Evolutionary conservation across 805 yeast species (phyloP).

Genomic region (Sungouiella thailandica): DNA sequence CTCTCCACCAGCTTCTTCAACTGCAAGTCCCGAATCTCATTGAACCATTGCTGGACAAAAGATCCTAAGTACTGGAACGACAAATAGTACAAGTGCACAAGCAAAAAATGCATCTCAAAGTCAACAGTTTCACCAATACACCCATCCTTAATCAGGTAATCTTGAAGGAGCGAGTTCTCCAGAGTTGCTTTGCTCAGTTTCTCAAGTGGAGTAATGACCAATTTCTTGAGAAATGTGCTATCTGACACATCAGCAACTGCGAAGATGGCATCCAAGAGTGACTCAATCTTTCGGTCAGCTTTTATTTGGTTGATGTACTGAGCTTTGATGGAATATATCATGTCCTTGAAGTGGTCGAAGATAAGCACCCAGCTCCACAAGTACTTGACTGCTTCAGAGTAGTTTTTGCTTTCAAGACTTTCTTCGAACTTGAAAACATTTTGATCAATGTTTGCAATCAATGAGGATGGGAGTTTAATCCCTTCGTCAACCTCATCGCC

Average conservation of each 20-base stretch:
- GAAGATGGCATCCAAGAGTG: conserved; percentile 56
- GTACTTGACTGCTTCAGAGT: conserved; percentile 27
- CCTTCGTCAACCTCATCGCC: conserved; percentile 18
- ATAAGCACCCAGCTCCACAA: conserved; percentile 68
- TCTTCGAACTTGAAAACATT: conserved; percentile 19
- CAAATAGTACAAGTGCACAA: conserved; percentile 48
- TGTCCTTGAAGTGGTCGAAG: conserved; percentile 55
- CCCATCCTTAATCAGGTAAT: conserved; percentile 18
- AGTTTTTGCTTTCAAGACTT: conserved; percentile 6
- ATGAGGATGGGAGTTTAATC: conserved; percentile 30
- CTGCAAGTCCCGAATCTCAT: conserved; percentile 62
- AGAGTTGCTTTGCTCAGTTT: conserved; percentile 10
- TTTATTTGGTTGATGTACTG: conserved; percentile 57
- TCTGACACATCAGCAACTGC: conserved; percentile 44
- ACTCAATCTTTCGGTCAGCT: conserved; percentile 36
- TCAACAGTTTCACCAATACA: conserved; percentile 15
- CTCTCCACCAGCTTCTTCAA: conserved; percentile 55
- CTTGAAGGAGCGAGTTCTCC: conserved; percentile 15
- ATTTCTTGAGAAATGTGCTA: conserved; percentile 15
- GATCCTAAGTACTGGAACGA: conserved; percentile 51
- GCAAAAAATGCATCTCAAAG: conserved; percentile 35
- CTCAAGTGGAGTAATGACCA: conserved; percentile 13
- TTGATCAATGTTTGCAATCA: conserved; percentile 30
- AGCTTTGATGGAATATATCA: conserved; percentile 60
- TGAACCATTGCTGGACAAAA: conserved; percentile 62